Conservation (phyloP, 2,329 filamentous ascomycete genomes). For the Arthroderma sp. region DNA sequence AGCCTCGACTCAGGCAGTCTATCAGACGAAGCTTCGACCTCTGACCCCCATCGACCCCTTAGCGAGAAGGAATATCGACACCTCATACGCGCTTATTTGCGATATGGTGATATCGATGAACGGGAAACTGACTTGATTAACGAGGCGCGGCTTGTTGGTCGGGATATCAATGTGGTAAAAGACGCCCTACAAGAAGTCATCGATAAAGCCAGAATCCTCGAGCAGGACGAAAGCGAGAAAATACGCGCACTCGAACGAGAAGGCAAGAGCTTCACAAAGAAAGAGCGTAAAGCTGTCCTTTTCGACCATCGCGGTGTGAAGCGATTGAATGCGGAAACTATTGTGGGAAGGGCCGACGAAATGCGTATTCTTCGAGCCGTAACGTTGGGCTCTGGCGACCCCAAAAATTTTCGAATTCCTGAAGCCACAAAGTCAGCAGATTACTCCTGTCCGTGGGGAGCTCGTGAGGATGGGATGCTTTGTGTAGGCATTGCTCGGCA, state of each 20-base stretch:
- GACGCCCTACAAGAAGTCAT: conserved; percentile 65
- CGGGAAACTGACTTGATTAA: conserved; percentile 74
- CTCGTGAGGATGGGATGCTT: conserved; percentile 92
- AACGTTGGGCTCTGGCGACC: conserved; percentile 52
- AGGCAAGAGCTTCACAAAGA: conserved; percentile 79
- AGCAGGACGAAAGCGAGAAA: conserved; percentile 58
- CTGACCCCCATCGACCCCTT: conserved; percentile 77
- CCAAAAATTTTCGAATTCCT: conserved; percentile 67
- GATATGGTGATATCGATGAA: conserved; percentile 82
- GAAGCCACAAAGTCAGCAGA: conserved; percentile 86
- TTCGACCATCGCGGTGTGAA: conserved; percentile 91
- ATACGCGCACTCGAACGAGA: conserved; percentile 53
- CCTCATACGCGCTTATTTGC: conserved; percentile 77
- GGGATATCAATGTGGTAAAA: conserved; percentile 68
- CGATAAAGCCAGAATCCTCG: conserved; percentile 54
- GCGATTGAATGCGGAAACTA: conserved; percentile 89
- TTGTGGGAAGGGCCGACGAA: conserved; percentile 80
- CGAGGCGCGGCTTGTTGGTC: conserved; percentile 70
- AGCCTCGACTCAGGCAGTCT: conserved; percentile 56
- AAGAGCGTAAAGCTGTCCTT: conserved; percentile 91
- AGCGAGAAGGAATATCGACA: conserved; percentile 88
- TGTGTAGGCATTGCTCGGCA: conserved; percentile 85
- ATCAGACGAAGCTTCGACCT: conserved; percentile 49
- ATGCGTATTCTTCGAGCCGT: conserved; percentile 71
- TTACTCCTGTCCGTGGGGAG: conserved; percentile 85